Evolutionary conservation across 2,329 filamentous ascomycete species (phyloP).

Genomic region (Penicillium freii): DNA sequence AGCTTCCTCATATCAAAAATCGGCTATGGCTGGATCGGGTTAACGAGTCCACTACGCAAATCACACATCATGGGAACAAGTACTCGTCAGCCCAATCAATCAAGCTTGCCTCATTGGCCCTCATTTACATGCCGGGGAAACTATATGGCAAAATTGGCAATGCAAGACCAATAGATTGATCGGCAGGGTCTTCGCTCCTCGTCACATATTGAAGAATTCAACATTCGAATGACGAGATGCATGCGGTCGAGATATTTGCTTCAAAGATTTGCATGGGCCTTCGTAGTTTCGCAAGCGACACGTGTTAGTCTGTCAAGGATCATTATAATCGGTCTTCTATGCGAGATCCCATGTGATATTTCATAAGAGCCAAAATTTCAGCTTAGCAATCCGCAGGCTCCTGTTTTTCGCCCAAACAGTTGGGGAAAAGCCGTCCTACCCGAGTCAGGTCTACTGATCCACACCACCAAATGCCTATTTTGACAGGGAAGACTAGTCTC

Average conservation of each 20-base stretch:
- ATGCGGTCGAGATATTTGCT: conserved; percentile 1
- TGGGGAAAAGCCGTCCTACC: conserved; percentile 24
- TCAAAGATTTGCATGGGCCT: background rate
- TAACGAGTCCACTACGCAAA: background rate
- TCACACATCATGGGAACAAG: conserved; percentile 1
- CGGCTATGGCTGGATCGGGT: background rate
- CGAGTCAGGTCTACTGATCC: conserved; percentile 20
- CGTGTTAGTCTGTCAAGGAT: background rate
- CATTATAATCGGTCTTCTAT: conserved; percentile 3
- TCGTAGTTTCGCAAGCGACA: background rate
- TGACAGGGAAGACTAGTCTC: conserved; percentile 7
- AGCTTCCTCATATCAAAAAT: background rate
- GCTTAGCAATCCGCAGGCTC: conserved; percentile 11
- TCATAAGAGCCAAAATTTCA: background rate
- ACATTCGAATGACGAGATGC: background rate
- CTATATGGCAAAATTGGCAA: background rate
- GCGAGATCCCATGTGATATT: conserved; percentile 8
- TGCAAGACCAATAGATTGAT: conserved; percentile 6
- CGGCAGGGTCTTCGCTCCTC: background rate
- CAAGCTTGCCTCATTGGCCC: background rate
- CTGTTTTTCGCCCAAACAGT: conserved; percentile 8
- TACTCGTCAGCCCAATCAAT: background rate
- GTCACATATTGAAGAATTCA: background rate
- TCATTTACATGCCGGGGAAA: background rate
- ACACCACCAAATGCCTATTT: conserved; percentile 16